Percentiles rank a stretch among this genome's conserved stretches.
phyloP scores from a whole-genome alignment of 805 yeast species.

The Saccharomyces mikatae region DNA sequence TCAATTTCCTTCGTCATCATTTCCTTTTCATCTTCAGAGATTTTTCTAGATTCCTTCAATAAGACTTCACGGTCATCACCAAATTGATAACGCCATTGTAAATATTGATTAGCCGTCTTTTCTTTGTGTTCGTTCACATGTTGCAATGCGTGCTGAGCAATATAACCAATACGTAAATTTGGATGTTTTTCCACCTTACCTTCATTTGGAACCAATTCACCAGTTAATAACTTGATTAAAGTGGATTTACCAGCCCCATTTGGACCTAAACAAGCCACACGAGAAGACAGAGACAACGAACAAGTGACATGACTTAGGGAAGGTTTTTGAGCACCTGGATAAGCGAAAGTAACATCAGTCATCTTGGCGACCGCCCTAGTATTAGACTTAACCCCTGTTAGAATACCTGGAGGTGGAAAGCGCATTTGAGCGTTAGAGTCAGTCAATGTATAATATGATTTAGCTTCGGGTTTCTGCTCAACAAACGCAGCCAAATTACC shows the following conservation, averaged over 20 bases:
- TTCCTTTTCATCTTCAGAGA: constrained; percentile 63
- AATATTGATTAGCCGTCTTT: constrained; percentile 93
- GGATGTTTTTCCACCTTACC: constrained; percentile 98
- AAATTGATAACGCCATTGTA: constrained; percentile 96
- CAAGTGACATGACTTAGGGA: constrained; percentile 74
- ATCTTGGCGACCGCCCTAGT: constrained; percentile 90
- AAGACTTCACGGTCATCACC: constrained; percentile 98
- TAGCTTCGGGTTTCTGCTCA: constrained; percentile 88
- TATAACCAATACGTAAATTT: constrained; percentile 93
- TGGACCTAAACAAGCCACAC: constrained; percentile 95
- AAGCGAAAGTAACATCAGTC: constrained; percentile 75
- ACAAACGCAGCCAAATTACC: constrained; percentile 94
- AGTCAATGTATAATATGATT: constrained; percentile 86
- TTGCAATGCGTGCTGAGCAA: constrained; percentile 96
- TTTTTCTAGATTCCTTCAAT: constrained; percentile 84
- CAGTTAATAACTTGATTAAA: constrained; percentile 85
- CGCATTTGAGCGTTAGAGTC: constrained; percentile 93
- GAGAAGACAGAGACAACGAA: constrained; percentile 88
- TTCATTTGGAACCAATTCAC: constrained; percentile 73
- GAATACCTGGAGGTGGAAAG: constrained; percentile 96
- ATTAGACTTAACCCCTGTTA: constrained; percentile 93
- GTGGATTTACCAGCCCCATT: constrained; percentile 99
- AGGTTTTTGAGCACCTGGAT: constrained; percentile 85
- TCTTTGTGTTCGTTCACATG: constrained; percentile 97
- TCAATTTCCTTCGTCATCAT: constrained; percentile 73